Evolutionary conservation across 2,329 filamentous ascomycete genomes (phyloP).

Genomic region (Chaetomiaceae sp.): DNA sequence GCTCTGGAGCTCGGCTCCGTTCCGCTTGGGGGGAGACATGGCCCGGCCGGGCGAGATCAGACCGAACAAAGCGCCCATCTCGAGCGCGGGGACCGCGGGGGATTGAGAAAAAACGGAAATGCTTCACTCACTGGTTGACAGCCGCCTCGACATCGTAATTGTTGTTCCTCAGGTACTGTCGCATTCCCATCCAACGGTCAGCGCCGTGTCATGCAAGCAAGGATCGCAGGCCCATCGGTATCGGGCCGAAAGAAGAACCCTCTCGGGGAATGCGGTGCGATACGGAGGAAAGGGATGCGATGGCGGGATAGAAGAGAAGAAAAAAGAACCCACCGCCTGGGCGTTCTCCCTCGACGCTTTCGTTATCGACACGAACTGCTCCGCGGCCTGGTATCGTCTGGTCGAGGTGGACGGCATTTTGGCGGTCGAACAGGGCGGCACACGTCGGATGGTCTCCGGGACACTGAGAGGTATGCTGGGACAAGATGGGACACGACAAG

Average conservation of each 20-base stretch:
- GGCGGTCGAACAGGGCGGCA: too few relatives aligned
- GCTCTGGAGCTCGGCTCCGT: background rate
- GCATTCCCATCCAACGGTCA: conserved; percentile 20
- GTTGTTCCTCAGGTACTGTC: conserved; percentile 45
- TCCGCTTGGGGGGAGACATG: background rate
- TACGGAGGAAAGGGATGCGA: background rate
- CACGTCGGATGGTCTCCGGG: too few relatives aligned
- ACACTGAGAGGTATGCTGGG: too few relatives aligned
- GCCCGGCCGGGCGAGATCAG: conserved; percentile 1
- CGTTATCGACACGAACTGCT: conserved; percentile 42
- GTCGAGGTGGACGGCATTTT: conserved; percentile 31
- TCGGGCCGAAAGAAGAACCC: conserved; percentile 23
- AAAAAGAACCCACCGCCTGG: conserved; percentile 37
- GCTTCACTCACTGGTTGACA: conserved; percentile 52
- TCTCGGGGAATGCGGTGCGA: conserved; percentile 17
- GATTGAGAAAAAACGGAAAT: conserved; percentile 15
- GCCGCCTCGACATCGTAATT: conserved; percentile 51
- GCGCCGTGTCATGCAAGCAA: conserved; percentile 20
- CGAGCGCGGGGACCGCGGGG: background rate
- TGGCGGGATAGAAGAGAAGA: conserved; percentile 9
- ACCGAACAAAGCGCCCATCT: background rate
- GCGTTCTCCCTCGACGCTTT: conserved; percentile 42
- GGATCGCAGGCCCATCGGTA: conserved; percentile 24
- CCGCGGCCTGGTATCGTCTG: conserved; percentile 32
- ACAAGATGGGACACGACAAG: too few relatives aligned